Percentiles rank a stretch among this genome's conserved stretches.
These are phyloP conservation scores for Cubamyces sp. DNA, from an alignment of 768 basidiomycete genomes.

Conservation along the genomic window DNA sequence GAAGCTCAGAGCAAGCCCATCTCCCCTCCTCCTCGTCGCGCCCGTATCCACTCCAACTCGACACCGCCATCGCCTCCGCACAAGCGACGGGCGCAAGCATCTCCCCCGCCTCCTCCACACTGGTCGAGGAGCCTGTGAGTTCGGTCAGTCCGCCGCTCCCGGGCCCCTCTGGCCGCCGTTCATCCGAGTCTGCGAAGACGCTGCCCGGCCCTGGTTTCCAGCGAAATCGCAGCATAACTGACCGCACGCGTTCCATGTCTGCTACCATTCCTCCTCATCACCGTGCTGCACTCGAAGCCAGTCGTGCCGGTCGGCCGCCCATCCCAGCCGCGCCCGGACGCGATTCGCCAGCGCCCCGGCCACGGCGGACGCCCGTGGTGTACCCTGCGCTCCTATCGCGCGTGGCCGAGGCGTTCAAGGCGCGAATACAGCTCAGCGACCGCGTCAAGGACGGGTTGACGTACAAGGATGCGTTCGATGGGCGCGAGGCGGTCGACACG, in stretches of 20 bases:
- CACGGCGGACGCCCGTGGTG: constrained; percentile 69
- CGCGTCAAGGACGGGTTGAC: constrained; percentile 93
- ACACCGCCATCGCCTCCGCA: constrained; percentile 45
- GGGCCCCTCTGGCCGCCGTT: constrained; percentile 47
- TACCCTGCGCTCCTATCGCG: constrained; percentile 97
- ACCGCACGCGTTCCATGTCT: constrained; percentile 80
- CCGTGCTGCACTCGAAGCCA: constrained; percentile 48
- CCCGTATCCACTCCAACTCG: constrained; percentile 61
- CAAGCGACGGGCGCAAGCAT: constrained; percentile 21
- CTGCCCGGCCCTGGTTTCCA: constrained; percentile 57
- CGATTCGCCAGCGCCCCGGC: constrained; percentile 41
- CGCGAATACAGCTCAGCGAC: constrained; percentile 77
- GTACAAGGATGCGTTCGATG: constrained; percentile 96
- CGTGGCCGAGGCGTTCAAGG: constrained; percentile 91
- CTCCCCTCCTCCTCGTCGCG: constrained; percentile 44
- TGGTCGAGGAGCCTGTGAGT: constrained; percentile 42
- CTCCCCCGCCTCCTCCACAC: constrained; percentile 44
- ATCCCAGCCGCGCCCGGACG: constrained; percentile 36
- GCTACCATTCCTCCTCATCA: constrained; percentile 53
- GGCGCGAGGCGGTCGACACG: constrained; percentile 95
- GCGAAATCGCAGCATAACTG: constrained; percentile 63
- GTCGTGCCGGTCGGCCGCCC: constrained; percentile 33
- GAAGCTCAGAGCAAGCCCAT: constrained; percentile 35
- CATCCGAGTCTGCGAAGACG: constrained; percentile 71
- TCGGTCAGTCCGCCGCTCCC: background rate